These are phyloP conservation scores for Xylaria nigripes DNA, from an alignment of 495 filamentous ascomycete genomes.

Conservation along the genomic window DNA sequence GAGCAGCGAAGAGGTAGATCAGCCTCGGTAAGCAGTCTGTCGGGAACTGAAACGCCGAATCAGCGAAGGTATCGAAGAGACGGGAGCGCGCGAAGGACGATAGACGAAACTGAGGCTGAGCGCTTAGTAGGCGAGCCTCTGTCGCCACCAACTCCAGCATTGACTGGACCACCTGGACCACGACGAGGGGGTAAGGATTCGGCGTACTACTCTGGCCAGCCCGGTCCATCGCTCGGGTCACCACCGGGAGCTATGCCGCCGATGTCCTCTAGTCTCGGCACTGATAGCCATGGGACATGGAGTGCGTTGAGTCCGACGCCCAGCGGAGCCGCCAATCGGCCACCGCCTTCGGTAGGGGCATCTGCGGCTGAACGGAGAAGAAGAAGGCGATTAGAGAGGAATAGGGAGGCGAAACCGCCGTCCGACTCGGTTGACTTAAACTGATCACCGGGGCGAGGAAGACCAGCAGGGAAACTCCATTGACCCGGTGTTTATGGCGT, in stretches of 20 bases:
- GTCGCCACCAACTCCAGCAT: constrained; percentile 40
- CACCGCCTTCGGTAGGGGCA: constrained; percentile 17
- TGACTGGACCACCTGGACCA: constrained; percentile 31
- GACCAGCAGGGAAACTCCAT: constrained; percentile 13
- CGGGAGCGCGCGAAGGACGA: constrained; percentile 30
- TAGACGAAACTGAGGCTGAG: constrained; percentile 34
- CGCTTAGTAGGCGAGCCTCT: constrained; percentile 30
- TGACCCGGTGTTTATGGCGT: constrained; percentile 26
- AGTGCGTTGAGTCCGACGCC: constrained; percentile 33
- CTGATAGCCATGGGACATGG: constrained; percentile 35
- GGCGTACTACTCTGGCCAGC: constrained; percentile 45
- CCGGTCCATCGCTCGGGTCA: constrained; percentile 30
- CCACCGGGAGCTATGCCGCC: constrained; percentile 21
- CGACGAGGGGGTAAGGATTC: constrained; percentile 42
- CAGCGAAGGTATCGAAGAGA: constrained; percentile 39
- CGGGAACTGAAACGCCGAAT: constrained; percentile 36
- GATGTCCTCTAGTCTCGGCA: constrained; percentile 38
- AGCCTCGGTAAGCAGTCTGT: constrained; percentile 42
- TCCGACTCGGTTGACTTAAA: constrained; percentile 35
- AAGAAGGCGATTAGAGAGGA: constrained; percentile 41
- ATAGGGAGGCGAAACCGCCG: constrained; percentile 27
- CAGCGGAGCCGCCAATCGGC: constrained; percentile 17
- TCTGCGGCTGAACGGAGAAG: constrained; percentile 36
- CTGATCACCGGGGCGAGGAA: constrained; percentile 15
- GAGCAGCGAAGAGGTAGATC: constrained; percentile 27